Evolutionary conservation across 2,329 filamentous ascomycete species (phyloP), one percentile per base, ranked within the genome.

Genomic region (Fonsecaea multimorphosa): DNA sequence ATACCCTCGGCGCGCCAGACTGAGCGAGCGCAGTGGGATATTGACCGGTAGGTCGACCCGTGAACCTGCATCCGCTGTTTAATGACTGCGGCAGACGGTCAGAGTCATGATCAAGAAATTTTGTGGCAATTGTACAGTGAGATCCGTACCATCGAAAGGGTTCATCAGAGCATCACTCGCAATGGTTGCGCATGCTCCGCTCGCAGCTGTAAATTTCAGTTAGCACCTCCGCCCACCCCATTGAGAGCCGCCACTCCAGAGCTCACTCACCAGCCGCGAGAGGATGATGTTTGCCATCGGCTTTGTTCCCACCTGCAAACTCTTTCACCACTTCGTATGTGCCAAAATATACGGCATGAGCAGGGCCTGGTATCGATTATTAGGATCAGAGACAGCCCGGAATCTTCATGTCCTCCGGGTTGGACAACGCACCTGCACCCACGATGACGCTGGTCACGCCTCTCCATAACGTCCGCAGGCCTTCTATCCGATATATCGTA

Each of bases 41-140:
- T 89, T 24, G 91, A 93, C 73, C 89, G 90, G 81, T 98, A 97
- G 71, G 89, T 88, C n/a, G 94, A 98, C 74, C 95, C 91, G 77
- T 97, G 92, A 66, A 99, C 91, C 79, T 99, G 95, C 95, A 99
- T 99, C 74, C 95, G 91, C 79, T 99, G 95, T 82, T 99, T 99
- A 83, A 99, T 97, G 68, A 99, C 95, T 97, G 74, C 16, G 22
- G 31, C 14, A 36, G 38, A 64, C 40, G 63, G 64, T 62, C 24
- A 46, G 49, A 32, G 54, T 76, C 74, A 65, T 58, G 38, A 9
- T 49, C 65, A 32, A 8, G 63, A 40, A 34, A 38, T 34, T 56
- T 49, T 16, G 11, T 29, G 46, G n/a, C 12, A 27, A 24, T 19
- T 16, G 14, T 11, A 40, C 14, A 40, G 22, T 19, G 55, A 53